Conservation (phyloP, 2,329 filamentous ascomycete genomes). For the Clarireedia monteithiana region DNA sequence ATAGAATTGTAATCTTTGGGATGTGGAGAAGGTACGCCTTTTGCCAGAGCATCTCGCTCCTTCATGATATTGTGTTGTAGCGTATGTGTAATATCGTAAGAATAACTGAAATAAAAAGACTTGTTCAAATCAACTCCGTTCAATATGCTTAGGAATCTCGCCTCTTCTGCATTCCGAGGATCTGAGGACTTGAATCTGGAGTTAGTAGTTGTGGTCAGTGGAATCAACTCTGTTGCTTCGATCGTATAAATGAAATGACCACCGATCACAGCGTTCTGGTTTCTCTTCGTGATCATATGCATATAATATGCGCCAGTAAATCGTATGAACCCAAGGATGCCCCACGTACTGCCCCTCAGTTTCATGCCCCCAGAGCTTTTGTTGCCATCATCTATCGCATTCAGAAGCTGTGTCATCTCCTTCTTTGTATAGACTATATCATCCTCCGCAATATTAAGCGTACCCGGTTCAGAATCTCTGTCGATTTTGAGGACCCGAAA, state of each 20-base stretch:
- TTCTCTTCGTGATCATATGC: constrained; percentile 92
- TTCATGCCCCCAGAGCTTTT: constrained; percentile 83
- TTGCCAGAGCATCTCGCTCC: constrained; percentile 63
- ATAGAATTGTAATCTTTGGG: constrained; percentile 75
- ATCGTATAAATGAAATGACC: constrained; percentile 95
- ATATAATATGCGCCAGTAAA: constrained; percentile 98
- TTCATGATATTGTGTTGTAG: constrained; percentile 85
- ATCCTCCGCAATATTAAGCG: constrained; percentile 83
- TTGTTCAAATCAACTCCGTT: constrained; percentile 84
- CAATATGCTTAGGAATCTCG: constrained; percentile 79
- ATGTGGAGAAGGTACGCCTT: constrained; percentile 51
- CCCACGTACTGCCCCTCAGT: constrained; percentile 86
- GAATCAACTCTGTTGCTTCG: constrained; percentile 85
- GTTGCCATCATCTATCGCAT: constrained; percentile 93
- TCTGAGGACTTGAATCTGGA: constrained; percentile 66
- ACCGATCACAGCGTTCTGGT: constrained; percentile 90
- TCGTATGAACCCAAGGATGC: constrained; percentile 85
- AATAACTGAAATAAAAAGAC: constrained; percentile 98
- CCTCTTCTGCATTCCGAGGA: constrained; percentile 74
- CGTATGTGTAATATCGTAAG: constrained; percentile 89
- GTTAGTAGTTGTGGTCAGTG: constrained; percentile 64
- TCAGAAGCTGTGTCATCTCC: constrained; percentile 88
- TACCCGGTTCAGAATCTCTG: constrained; percentile 70
- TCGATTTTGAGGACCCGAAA: constrained; percentile 95
- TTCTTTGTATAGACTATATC: constrained; percentile 88